Conservation (phyloP, 345 rosid species). For the Citrus inodora region DNA sequence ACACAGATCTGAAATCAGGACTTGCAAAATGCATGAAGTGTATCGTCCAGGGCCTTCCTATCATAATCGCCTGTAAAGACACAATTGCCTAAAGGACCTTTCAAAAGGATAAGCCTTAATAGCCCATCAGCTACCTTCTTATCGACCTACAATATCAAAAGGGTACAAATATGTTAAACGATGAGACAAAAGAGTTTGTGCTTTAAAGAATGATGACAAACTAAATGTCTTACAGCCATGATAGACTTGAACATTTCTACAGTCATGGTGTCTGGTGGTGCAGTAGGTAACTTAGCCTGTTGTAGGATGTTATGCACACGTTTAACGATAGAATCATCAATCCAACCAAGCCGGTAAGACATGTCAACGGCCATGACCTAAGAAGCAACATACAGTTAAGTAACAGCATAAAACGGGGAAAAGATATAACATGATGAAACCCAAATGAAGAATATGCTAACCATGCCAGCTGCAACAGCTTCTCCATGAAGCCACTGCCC, state of each 20-base stretch:
- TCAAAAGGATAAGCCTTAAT: conserved; percentile 85
- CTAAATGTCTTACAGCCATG: conserved; percentile 75
- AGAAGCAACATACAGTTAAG: conserved; percentile 3
- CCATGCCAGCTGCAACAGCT: conserved; percentile 98
- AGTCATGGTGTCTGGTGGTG: conserved; percentile 82
- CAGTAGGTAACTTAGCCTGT: conserved; percentile 67
- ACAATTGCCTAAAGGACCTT: conserved; percentile 92
- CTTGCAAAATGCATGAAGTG: conserved; percentile 69
- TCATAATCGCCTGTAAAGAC: conserved; percentile 93
- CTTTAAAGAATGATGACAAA: neutral
- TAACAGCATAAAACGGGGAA: conserved; percentile 1
- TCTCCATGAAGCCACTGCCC: conserved; percentile 99
- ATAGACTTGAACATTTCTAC: conserved; percentile 90
- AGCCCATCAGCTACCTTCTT: conserved; percentile 98
- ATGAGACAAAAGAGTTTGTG: neutral
- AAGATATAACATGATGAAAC: neutral
- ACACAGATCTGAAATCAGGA: conserved; percentile 27
- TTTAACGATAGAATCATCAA: conserved; percentile 73
- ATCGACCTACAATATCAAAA: conserved; percentile 60
- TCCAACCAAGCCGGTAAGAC: conserved; percentile 99
- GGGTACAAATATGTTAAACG: neutral
- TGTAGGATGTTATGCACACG: conserved; percentile 59
- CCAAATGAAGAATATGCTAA: conserved; percentile 19
- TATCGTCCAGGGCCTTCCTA: conserved; percentile 74
- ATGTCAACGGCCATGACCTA: conserved; percentile 99